phyloP scores from a whole-genome alignment of 1,284 basidiomycete species.

The Ceratobasidium papillatum region DNA sequence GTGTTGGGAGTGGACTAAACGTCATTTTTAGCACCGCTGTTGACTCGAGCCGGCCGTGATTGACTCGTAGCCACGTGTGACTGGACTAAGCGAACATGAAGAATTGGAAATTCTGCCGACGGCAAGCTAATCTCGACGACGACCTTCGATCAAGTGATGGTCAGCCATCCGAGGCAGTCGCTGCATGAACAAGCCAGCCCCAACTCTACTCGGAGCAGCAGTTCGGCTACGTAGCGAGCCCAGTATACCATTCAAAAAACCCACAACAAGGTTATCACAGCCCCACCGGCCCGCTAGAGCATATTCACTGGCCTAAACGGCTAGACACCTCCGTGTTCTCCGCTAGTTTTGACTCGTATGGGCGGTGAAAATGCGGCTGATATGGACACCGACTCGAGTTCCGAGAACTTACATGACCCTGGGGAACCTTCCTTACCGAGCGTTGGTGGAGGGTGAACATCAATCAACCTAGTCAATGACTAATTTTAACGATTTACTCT shows the following conservation, averaged over 20 bases:
- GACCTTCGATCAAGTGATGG: not conserved
- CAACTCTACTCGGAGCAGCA: not conserved
- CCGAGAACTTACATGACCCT: not conserved
- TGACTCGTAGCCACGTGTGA: not conserved
- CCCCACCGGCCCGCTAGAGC: not conserved
- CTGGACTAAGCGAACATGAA: not conserved
- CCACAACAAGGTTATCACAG: not conserved
- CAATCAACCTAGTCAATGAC: not conserved
- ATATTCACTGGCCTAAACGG: not conserved
- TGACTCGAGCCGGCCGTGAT: too few species aligned
- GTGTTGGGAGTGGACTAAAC: too few species aligned
- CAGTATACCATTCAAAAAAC: not conserved
- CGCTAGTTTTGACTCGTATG: not conserved
- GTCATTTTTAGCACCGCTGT: too few species aligned
- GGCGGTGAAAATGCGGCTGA: not conserved
- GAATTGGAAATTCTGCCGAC: not conserved
- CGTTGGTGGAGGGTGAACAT: not conserved
- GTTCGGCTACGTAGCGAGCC: not conserved
- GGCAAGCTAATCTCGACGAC: not conserved
- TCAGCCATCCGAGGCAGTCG: not conserved
- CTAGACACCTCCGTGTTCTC: not conserved
- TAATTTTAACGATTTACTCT: not conserved
- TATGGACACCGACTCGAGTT: not conserved
- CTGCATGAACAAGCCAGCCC: not conserved
- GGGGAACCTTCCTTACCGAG: not conserved